Conservation (phyloP, 148 eudicot genomes). For the Camellia lanceoleosa region DNA sequence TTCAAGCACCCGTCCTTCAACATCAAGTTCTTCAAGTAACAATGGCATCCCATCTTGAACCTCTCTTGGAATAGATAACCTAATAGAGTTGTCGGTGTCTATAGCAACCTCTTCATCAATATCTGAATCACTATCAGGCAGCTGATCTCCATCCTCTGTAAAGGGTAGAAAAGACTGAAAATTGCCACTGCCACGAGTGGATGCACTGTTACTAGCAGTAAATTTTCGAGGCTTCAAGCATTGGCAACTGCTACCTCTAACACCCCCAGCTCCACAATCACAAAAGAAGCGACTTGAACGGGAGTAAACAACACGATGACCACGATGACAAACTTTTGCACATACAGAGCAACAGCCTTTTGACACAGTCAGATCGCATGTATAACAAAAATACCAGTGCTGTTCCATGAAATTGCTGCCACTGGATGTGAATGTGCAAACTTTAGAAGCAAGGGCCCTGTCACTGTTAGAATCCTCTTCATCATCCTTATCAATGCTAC, state of each 20-base stretch:
- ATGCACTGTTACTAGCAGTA: constrained; percentile 44
- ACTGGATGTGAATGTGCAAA: constrained; percentile 98
- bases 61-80: constrained; percentile 68
- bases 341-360: constrained; percentile 99
- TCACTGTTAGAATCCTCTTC: constrained; percentile 92
- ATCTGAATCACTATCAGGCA: constrained; percentile 96
- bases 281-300: constrained; percentile 98
- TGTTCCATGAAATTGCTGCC: constrained; percentile 99
- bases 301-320: constrained; percentile 98
- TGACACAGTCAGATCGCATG: constrained; percentile 96
- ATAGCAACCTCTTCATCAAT: constrained; percentile 67
- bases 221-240: constrained; percentile 95
- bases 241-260: constrained; percentile 95
- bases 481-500: constrained; percentile 88
- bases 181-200: constrained; percentile 48
- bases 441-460: constrained; percentile 90
- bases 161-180: constrained; percentile 82
- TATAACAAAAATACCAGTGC: constrained; percentile 99
- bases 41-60: constrained; percentile 61
- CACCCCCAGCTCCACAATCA: constrained; percentile 99
- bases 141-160: constrained; percentile 77
- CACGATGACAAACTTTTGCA: constrained; percentile 99
- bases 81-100: constrained; percentile 63
- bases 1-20: constrained; percentile 74
- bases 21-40: constrained; percentile 75